Percentiles rank a stretch among this genome's conserved stretches.
phyloP scores from a whole-genome alignment of 306 rosid species.

The Quercus ilex region DNA sequence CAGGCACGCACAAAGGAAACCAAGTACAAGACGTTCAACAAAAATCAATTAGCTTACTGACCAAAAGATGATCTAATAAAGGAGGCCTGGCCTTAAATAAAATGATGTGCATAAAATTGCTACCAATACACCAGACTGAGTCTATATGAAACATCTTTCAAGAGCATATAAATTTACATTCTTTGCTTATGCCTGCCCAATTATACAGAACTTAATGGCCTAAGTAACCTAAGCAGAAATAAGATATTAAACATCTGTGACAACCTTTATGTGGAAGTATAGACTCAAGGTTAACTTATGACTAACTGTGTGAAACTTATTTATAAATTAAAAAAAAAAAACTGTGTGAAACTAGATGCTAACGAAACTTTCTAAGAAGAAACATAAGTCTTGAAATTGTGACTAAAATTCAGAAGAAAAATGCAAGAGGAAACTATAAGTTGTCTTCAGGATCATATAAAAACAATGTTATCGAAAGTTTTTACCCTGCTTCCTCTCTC shows the following conservation, averaged over 20 bases:
- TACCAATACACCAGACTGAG: not conserved
- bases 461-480: not conserved
- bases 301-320: not conserved
- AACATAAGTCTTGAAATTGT: not conserved
- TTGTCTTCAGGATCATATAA: not conserved
- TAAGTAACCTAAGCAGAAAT: not conserved
- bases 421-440: not conserved
- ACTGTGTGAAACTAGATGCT: not conserved
- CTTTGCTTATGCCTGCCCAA: not conserved
- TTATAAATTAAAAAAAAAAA: no score
- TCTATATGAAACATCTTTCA: not conserved
- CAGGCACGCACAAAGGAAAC: no score
- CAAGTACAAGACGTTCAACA: not conserved
- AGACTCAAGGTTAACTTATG: not conserved
- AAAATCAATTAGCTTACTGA: not conserved
- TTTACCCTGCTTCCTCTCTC: slow-evolving; percentile 97
- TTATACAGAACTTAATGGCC: not conserved
- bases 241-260: not conserved
- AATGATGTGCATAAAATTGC: not conserved
- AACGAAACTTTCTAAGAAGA: not conserved
- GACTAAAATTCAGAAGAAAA: not conserved
- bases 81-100: not conserved
- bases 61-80: not conserved
- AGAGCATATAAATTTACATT: not conserved
- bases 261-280: slow-evolving; percentile 5